Evolutionary conservation across 2,329 filamentous ascomycete species (phyloP).

Genomic region (Colletotrichum destructivum): DNA sequence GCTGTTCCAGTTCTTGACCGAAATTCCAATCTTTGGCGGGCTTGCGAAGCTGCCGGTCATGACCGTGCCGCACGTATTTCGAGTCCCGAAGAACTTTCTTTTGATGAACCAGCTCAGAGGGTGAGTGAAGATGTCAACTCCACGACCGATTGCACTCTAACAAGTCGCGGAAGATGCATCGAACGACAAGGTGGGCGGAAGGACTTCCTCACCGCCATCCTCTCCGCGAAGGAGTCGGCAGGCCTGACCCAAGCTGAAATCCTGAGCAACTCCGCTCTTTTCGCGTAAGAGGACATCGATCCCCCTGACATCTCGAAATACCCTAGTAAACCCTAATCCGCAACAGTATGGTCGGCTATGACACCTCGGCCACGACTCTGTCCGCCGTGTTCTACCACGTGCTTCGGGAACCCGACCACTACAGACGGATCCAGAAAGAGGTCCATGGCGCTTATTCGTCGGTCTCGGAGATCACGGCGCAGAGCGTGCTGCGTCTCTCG

Average conservation of each 20-base stretch:
- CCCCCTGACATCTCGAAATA: not conserved
- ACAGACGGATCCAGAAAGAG: constrained; percentile 12
- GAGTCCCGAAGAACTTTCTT: constrained; percentile 32
- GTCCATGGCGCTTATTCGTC: not conserved
- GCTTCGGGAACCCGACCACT: constrained; percentile 3
- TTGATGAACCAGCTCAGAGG: constrained; percentile 28
- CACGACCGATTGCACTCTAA: not conserved
- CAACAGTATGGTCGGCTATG: constrained; percentile 31
- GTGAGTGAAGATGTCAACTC: not conserved
- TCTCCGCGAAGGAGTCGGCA: constrained; percentile 20
- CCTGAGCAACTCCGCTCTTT: constrained; percentile 13
- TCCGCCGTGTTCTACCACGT: constrained; percentile 33
- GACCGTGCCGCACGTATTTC: constrained; percentile 21
- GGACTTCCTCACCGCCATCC: constrained; percentile 28
- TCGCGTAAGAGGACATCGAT: constrained; percentile 11
- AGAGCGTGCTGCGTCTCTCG: constrained; percentile 15
- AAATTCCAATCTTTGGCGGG: constrained; percentile 14
- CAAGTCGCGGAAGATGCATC: constrained; percentile 1
- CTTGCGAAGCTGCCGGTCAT: constrained; percentile 26
- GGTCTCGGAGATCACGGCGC: not conserved
- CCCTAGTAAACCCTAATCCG: not conserved
- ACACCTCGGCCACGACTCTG: constrained; percentile 14
- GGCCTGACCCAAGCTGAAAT: constrained; percentile 28
- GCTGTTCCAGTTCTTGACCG: constrained; percentile 26
- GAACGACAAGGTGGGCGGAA: constrained; percentile 22